Percentiles rank a stretch among this genome's conserved stretches.
Conservation (phyloP, 1,284 basidiomycete genomes). For the Mycena sp. region DNA sequence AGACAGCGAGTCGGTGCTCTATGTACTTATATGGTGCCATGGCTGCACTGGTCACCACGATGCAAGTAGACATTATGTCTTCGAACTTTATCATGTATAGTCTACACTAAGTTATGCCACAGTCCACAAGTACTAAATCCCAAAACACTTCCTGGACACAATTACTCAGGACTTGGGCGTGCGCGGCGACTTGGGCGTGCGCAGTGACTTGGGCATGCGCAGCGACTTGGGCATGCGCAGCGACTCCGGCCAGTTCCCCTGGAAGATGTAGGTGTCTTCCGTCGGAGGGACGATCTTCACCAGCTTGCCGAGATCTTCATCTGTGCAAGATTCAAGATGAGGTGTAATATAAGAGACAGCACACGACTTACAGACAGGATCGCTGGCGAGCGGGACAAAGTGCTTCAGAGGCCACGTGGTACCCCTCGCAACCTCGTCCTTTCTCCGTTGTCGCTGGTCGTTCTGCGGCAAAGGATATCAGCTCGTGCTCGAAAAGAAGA, state of each 20-base stretch:
- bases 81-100: too few relatives aligned
- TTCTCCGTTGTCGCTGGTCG: conserved; percentile 89
- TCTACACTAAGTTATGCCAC: too few relatives aligned
- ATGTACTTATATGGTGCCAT: too few relatives aligned
- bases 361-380: conserved; percentile 71
- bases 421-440: conserved; percentile 82
- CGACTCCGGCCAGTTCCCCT: conserved; percentile 60
- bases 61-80: too few relatives aligned
- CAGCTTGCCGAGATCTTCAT: conserved; percentile 66
- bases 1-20: too few relatives aligned
- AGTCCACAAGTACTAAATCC: too few relatives aligned
- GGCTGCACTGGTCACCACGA: too few relatives aligned
- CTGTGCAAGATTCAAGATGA: conserved; percentile 44
- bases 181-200: too few relatives aligned
- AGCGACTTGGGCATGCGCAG: background rate
- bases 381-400: conserved; percentile 74
- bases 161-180: too few relatives aligned
- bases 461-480: conserved; percentile 62
- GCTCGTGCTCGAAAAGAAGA: background rate
- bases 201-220: too few relatives aligned
- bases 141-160: too few relatives aligned
- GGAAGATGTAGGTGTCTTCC: conserved; percentile 75
- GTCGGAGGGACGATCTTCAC: conserved; percentile 66
- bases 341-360: background rate
- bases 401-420: conserved; percentile 83